Base-by-base conservation (phyloP, 305 asterid genomes). In the Coffea humblotiana region DNA sequence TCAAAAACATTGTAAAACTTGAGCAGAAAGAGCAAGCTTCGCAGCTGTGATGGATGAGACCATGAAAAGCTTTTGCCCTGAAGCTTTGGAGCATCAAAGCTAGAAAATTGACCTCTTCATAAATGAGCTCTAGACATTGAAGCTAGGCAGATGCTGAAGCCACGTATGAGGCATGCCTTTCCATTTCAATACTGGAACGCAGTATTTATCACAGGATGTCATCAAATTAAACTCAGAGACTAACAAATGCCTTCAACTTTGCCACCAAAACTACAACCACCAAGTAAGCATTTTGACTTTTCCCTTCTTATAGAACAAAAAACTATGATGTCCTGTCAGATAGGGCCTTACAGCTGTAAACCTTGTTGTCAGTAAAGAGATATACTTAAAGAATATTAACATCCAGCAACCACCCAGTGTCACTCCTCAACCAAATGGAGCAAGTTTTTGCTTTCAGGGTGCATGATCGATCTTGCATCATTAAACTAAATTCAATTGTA, bases 1-100 rank as follows among this genome's bases (percentile, higher is more conserved):
- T 37, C 76, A 78, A 47, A 49, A 32, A 58, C 16, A 76, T 68
- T 63, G 56, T 77, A 48, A 74, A 61, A 37, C 72, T 78, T 74
- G 51, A 45, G 86, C 80, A 80, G 86, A 87, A 80, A 87, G 63
- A 72, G 84, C 81, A 84, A 84, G 86, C 88, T 88, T 82, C 82
- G 80, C 88, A 82, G 90, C 88, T 82, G 86, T 81, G 84, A 74
- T 52, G 86, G 87, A 86, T 80, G 89, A 88, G 85, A 84, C 88
- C 83, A 80, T 87, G 89, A 83, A 66, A 87, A 86, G 77, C 81
- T 86, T 37, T 54, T 74, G 84, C 83, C 87, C 65, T 84, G 77
- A 83, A 73, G 79, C 87, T 85, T 82, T 71, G 89, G 77, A 85
- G 87, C 84, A 86, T 74, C 88, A 82, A 73, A 70, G 78, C 79